These are phyloP conservation scores for Solanum paucissectum DNA, from an alignment of 257 asterid species.

Conservation along the genomic window DNA sequence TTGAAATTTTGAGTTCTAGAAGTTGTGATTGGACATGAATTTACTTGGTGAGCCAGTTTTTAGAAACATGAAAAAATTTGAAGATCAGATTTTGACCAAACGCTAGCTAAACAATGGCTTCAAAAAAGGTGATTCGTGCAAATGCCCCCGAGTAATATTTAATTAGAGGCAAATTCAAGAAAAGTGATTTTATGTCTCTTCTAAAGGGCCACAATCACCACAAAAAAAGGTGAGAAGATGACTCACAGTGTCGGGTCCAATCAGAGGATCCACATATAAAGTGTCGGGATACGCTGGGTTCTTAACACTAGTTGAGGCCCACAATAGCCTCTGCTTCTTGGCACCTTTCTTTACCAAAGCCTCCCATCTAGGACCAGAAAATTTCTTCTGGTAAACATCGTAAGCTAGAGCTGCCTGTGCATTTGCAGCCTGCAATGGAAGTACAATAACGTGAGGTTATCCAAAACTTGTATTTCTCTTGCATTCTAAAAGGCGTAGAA, in stretches of 20 bases:
- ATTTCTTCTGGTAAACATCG: conserved; percentile 88
- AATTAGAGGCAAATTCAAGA: background rate
- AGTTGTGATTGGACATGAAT: background rate
- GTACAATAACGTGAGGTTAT: background rate
- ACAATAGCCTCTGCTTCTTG: conserved; percentile 92
- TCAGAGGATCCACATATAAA: conserved; percentile 94
- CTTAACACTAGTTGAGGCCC: conserved; percentile 99
- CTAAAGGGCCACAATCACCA: conserved; percentile 3
- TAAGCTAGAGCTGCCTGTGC: conserved; percentile 96
- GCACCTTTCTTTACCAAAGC: conserved; percentile 98
- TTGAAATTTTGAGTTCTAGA: background rate
- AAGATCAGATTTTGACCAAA: background rate
- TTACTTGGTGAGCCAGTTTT: background rate
- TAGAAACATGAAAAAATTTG: background rate
- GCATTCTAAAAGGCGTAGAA: background rate
- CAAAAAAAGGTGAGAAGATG: conserved; percentile 20
- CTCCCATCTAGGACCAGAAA: conserved; percentile 99
- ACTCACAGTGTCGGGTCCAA: conserved; percentile 96
- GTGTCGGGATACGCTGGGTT: conserved; percentile 98
- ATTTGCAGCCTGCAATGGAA: conserved; percentile 74
- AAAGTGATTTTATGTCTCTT: background rate
- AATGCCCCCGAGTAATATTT: background rate
- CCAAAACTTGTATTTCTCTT: background rate
- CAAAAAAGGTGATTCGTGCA: background rate
- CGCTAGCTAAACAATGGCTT: background rate